These are phyloP conservation scores for Isoetes taiwanensis DNA, from an alignment of 75 land plant genomes.

Conservation along the genomic window DNA sequence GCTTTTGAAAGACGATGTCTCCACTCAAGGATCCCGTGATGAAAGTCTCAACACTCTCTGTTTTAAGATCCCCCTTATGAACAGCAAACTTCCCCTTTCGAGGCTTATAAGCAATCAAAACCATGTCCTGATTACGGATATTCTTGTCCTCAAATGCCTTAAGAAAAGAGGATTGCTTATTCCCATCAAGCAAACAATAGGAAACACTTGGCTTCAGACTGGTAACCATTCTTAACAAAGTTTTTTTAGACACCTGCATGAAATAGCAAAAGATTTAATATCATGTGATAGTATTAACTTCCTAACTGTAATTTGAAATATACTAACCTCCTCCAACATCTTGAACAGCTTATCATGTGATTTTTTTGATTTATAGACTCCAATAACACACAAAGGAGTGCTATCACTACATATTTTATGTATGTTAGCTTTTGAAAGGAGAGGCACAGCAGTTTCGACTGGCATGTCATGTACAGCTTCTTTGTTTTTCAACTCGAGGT, in stretches of 20 bases:
- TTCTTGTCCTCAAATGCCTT: constrained; percentile 46
- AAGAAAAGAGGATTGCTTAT: constrained; percentile 48
- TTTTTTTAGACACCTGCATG: constrained; percentile 62
- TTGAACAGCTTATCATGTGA: constrained; percentile 38
- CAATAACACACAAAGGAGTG: constrained; percentile 64
- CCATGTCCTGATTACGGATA: constrained; percentile 24
- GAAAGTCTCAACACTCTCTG: constrained; percentile 51
- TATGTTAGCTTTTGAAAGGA: constrained; percentile 36
- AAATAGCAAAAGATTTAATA: not conserved
- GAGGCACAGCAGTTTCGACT: constrained; percentile 19
- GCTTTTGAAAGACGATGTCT: constrained; percentile 48
- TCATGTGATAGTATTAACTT: not conserved
- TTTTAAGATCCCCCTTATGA: constrained; percentile 30
- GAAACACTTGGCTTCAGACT: constrained; percentile 27
- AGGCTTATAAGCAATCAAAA: constrained; percentile 81
- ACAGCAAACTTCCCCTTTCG: constrained; percentile 52
- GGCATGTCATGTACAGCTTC: constrained; percentile 20
- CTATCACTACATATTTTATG: constrained; percentile 40
- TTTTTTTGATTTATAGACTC: constrained; percentile 42
- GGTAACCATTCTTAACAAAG: constrained; percentile 32
- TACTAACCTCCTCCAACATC: constrained; percentile 37
- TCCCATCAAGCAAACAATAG: constrained; percentile 52
- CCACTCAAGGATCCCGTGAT: constrained; percentile 53
- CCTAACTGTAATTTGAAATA: not conserved
- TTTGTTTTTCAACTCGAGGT: constrained; percentile 56